Evolutionary conservation across 306 rosid genomes (phyloP).

Genomic region (Fagus crenata): DNA sequence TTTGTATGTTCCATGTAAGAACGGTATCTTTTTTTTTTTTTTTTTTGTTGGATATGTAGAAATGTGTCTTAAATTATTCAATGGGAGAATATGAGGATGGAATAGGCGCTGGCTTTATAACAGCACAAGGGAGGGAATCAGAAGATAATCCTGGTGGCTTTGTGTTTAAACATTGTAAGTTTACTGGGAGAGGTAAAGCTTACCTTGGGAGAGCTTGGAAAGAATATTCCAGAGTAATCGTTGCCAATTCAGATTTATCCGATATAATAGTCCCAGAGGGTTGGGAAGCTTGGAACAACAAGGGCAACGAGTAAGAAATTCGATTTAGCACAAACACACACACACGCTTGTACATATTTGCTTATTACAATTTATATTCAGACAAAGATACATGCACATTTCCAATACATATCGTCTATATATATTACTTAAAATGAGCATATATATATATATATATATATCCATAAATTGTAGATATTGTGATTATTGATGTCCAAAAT

Average conservation of each 20-base stretch:
- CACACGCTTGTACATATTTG: no score
- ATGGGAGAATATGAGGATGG: neutral
- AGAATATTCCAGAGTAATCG: constrained; percentile 43
- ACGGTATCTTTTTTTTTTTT: neutral
- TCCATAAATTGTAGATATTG: no score
- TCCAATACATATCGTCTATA: no score
- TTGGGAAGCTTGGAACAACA: constrained; percentile 25
- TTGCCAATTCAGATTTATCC: constrained; percentile 27
- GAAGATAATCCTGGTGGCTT: constrained; percentile 27
- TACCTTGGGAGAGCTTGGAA: constrained; percentile 42
- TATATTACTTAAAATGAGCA: no score
- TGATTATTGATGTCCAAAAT: no score
- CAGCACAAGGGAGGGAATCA: constrained; percentile 34
- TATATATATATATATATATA: no score
- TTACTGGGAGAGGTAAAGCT: constrained; percentile 32
- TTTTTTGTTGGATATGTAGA: constrained; percentile 17
- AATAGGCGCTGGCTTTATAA: constrained; percentile 21
- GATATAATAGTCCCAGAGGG: constrained; percentile 34
- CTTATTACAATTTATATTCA: no score
- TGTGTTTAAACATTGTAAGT: constrained; percentile 42
- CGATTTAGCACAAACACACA: no score
- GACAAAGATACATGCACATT: no score
- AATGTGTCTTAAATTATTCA: constrained; percentile 19
- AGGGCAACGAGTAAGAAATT: constrained; percentile 37
- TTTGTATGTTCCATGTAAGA: no score